Conservation (phyloP, 2,329 filamentous ascomycete genomes). For the Aspergillus candidus region DNA sequence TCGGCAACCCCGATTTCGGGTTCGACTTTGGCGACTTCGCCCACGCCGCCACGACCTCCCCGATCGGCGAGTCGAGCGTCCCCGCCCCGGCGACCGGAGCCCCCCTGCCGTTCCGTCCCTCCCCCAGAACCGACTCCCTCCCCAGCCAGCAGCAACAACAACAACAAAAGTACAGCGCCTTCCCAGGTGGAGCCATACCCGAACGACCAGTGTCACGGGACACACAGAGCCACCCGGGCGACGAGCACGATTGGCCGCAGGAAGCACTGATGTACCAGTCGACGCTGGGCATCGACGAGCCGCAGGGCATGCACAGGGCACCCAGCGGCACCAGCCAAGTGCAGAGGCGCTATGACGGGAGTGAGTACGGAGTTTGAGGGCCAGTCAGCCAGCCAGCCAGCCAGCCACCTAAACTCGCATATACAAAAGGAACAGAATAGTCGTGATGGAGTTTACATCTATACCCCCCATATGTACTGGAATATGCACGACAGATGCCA, state of each 20-base stretch:
- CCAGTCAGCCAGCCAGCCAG: too few species aligned
- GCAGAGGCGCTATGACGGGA: neutral
- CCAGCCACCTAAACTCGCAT: too few species aligned
- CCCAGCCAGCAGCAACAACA: conserved; percentile 26
- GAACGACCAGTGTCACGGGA: conserved; percentile 11
- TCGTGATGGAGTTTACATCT: too few species aligned
- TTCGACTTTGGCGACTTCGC: conserved; percentile 29
- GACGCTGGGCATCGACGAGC: conserved; percentile 17
- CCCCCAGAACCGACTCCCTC: conserved; percentile 6
- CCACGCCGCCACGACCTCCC: conserved; percentile 6
- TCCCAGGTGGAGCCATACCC: conserved; percentile 11
- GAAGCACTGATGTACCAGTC: conserved; percentile 38
- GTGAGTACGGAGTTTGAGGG: neutral
- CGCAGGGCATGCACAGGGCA: conserved; percentile 11
- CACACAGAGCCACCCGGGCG: conserved; percentile 14
- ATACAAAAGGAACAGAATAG: too few species aligned
- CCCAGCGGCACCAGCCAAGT: conserved; percentile 15
- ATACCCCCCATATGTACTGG: too few species aligned
- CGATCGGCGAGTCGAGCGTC: conserved; percentile 7
- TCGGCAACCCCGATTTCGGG: conserved; percentile 23
- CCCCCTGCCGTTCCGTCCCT: conserved; percentile 10
- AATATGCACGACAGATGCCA: too few species aligned
- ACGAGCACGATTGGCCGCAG: conserved; percentile 35
- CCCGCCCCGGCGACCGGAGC: conserved; percentile 5
- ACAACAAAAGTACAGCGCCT: conserved; percentile 23